Percentiles rank a stretch among this genome's conserved stretches.
Conservation (phyloP, 139 green algal species). For the Asterochloris erici region DNA sequence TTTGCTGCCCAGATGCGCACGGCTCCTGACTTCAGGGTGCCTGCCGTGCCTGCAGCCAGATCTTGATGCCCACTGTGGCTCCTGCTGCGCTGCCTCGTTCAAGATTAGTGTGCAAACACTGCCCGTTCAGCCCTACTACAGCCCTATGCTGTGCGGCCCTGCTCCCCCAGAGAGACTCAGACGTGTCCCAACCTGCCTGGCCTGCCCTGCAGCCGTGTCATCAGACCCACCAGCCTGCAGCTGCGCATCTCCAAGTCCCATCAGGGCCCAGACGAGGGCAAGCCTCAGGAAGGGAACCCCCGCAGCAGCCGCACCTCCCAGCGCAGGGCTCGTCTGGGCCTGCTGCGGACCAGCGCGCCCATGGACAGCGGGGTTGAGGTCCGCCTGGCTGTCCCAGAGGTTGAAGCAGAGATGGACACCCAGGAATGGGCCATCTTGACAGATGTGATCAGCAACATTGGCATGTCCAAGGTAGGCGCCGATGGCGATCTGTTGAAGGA, state of each 20-base stretch:
- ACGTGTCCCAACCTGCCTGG: background rate
- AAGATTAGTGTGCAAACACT: no score
- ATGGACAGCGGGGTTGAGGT: slow-evolving; percentile 15
- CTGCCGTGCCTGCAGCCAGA: no score
- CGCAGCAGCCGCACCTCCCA: background rate
- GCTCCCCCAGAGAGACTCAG: background rate
- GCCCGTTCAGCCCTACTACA: no score
- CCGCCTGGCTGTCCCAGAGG: slow-evolving; percentile 34
- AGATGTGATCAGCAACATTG: slow-evolving; percentile 42
- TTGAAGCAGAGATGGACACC: slow-evolving; percentile 53
- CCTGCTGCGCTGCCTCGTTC: no score
- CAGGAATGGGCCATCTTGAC: slow-evolving; percentile 65
- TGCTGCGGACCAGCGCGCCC: background rate
- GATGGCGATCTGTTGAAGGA: no score
- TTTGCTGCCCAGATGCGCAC: no score
- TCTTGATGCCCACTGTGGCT: no score
- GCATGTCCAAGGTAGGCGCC: slow-evolving; percentile 14
- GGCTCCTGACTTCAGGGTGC: no score
- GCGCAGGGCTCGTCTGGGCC: background rate
- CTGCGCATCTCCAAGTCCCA: slow-evolving; percentile 36
- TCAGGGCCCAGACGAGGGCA: background rate
- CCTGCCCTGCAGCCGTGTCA: slow-evolving; percentile 23
- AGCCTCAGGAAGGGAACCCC: background rate
- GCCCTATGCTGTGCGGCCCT: background rate
- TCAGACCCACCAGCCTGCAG: slow-evolving; percentile 46